Conservation (phyloP, 495 filamentous ascomycete genomes). For the Diplogelasinospora grovesii region DNA sequence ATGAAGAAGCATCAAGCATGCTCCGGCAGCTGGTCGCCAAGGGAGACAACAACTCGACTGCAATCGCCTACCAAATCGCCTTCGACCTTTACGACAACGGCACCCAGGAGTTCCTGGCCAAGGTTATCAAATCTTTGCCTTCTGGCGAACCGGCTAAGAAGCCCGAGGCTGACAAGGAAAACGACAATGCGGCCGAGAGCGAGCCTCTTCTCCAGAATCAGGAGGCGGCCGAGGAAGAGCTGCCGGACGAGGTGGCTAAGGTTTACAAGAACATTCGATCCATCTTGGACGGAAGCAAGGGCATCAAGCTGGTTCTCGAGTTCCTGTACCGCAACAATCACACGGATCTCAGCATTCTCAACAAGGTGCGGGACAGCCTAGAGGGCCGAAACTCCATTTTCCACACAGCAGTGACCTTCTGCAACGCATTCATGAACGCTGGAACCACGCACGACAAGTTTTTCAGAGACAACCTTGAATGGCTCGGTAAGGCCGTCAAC, state of each 20-base stretch:
- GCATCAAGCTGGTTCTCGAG: conserved; percentile 87
- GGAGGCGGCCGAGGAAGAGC: conserved; percentile 31
- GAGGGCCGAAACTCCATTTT: conserved; percentile 97
- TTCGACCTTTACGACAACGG: conserved; percentile 98
- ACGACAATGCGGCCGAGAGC: conserved; percentile 42
- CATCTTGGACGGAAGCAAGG: conserved; percentile 85
- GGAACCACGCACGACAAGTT: conserved; percentile 96
- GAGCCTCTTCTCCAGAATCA: conserved; percentile 37
- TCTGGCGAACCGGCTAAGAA: conserved; percentile 50
- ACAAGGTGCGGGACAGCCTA: conserved; percentile 91
- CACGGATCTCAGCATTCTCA: conserved; percentile 74
- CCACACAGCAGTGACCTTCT: conserved; percentile 92
- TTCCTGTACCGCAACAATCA: conserved; percentile 94
- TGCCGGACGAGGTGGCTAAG: conserved; percentile 44
- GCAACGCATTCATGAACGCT: conserved; percentile 99
- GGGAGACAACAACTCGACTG: conserved; percentile 66
- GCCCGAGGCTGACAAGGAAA: conserved; percentile 40
- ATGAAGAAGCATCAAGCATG: conserved; percentile 84
- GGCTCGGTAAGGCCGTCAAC: conserved; percentile 97
- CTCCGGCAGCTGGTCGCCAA: conserved; percentile 73
- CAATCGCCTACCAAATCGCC: conserved; percentile 92
- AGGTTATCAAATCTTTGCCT: conserved; percentile 76
- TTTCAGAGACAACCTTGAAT: conserved; percentile 95
- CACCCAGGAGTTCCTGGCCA: conserved; percentile 91
- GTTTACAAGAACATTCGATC: conserved; percentile 73